Base-by-base conservation (phyloP, 2,329 filamentous ascomycete species). In the Thermothelomyces thermophilus region DNA sequence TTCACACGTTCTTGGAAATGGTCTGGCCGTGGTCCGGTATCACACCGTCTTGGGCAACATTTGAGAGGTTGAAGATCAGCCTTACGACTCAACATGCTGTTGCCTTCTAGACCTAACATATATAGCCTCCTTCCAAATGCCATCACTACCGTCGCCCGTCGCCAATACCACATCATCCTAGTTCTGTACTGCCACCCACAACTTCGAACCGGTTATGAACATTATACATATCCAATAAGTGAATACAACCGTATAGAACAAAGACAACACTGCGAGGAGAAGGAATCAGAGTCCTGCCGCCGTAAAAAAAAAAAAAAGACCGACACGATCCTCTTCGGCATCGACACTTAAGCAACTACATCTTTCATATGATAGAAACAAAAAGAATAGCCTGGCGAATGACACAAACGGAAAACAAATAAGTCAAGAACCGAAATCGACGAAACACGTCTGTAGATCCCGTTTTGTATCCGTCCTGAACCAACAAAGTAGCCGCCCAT, bases 201-300 rank as follows among this genome's bases (percentile, higher is more conserved):
- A 20, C 35, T 17, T 7, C 22, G 26, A 24, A 16, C 33, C 41
- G 13, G 26, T 16, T 39, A n/a, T 19, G n/a, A 36, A 43, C 41
- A 41, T 41, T n/a, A 35, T 24, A 40, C 24, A 28, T 37, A 51
- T 41, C 53, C 14, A 37, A 53, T 41, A 48, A 14, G 42, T 31
- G 36, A 50, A 46, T 46, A 51, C 50, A 52, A n/a, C n/a, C n/a
- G n/a, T n/a, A n/a, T n/a, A n/a, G n/a, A n/a, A n/a, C n/a, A n/a
- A n/a, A n/a, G n/a, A n/a, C n/a, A n/a, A n/a, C n/a, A n/a, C n/a
- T n/a, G n/a, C n/a, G n/a, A n/a, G n/a, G n/a, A n/a, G n/a, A n/a
- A n/a, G n/a, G n/a, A n/a, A n/a, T n/a, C n/a, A n/a, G n/a, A n/a
- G n/a, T n/a, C n/a, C n/a, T n/a, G n/a, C n/a, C n/a, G n/a, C n/a